Evolutionary conservation across 1,284 basidiomycete species (phyloP).

Genomic region (Trichosporon coremiiforme): DNA sequence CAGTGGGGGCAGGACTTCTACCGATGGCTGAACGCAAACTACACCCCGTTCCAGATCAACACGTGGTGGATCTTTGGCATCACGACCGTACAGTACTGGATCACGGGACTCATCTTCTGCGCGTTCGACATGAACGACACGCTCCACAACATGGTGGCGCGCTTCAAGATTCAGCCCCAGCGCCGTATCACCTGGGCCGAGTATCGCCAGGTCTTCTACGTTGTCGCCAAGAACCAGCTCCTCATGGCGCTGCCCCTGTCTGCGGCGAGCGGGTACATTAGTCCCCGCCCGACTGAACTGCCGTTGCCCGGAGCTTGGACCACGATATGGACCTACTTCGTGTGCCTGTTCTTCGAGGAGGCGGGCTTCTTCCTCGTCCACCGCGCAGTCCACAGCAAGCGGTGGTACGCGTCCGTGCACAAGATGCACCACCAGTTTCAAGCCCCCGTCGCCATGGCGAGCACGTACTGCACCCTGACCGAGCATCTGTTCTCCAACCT

Average conservation of each 20-base stretch:
- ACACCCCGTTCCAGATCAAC: slow-evolving; percentile 29
- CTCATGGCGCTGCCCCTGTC: slow-evolving; percentile 28
- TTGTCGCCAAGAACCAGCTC: slow-evolving; percentile 25
- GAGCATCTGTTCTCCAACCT: slow-evolving; percentile 33
- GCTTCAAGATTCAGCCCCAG: slow-evolving; percentile 32
- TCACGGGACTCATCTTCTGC: slow-evolving; percentile 25
- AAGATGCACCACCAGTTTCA: slow-evolving; percentile 34
- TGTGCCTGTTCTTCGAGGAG: slow-evolving; percentile 31
- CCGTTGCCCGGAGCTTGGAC: slow-evolving; percentile 24
- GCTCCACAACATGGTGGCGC: slow-evolving; percentile 23
- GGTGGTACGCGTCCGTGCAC: slow-evolving; percentile 27
- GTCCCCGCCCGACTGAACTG: slow-evolving; percentile 14
- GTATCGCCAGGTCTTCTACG: slow-evolving; percentile 24
- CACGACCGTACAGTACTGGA: slow-evolving; percentile 28
- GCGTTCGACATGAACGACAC: slow-evolving; percentile 28
- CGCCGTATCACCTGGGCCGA: slow-evolving; percentile 27
- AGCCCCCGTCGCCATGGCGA: slow-evolving; percentile 32
- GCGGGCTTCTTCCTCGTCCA: slow-evolving; percentile 31
- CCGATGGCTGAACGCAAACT: slow-evolving; percentile 27
- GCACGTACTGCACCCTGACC: slow-evolving; percentile 31
- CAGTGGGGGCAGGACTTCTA: slow-evolving; percentile 14
- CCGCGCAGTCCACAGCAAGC: slow-evolving; percentile 24
- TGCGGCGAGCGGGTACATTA: neutral
- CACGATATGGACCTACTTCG: slow-evolving; percentile 25
- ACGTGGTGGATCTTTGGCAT: slow-evolving; percentile 21